Evolutionary conservation across 2,329 filamentous ascomycete species (phyloP).

Genomic region (Alternaria sp.): DNA sequence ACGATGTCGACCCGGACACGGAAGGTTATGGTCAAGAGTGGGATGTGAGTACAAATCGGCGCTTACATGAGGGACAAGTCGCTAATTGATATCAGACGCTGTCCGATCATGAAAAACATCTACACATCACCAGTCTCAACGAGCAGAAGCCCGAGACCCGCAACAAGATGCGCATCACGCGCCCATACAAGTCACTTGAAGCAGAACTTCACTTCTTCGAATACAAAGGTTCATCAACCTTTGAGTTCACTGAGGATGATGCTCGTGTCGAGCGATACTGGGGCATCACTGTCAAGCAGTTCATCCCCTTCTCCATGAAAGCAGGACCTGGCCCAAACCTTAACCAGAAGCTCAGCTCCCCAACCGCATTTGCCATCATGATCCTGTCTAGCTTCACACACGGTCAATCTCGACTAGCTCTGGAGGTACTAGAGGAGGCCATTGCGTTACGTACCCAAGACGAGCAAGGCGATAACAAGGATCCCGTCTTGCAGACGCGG

Average conservation of each 20-base stretch:
- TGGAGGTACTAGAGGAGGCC: conserved; percentile 10
- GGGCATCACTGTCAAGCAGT: conserved; percentile 3
- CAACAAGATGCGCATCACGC: conserved; percentile 21
- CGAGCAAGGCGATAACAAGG: conserved; percentile 1
- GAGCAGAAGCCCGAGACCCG: conserved; percentile 10
- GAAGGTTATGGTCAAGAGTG: conserved; percentile 12
- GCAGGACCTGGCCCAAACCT: not conserved
- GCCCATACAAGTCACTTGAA: conserved; percentile 7
- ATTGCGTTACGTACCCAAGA: conserved; percentile 9
- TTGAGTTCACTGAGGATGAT: not conserved
- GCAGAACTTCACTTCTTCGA: conserved; percentile 2
- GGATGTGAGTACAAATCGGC: conserved; percentile 1
- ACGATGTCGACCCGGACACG: conserved; percentile 9
- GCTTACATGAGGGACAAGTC: rapidly evolving
- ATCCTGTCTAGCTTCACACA: conserved; percentile 16
- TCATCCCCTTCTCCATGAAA: conserved; percentile 6
- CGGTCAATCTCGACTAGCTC: conserved; percentile 13
- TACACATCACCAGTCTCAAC: conserved; percentile 15
- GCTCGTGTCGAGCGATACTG: conserved; percentile 12
- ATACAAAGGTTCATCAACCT: not conserved
- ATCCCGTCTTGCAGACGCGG: not conserved
- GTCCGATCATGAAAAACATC: conserved; percentile 19
- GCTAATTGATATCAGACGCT: not conserved
- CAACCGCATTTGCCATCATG: not conserved
- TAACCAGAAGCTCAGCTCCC: not conserved